Evolutionary conservation across 345 rosid species (phyloP), one percentile per base, ranked within the genome.

Genomic region (Stellera chamaejasme): DNA sequence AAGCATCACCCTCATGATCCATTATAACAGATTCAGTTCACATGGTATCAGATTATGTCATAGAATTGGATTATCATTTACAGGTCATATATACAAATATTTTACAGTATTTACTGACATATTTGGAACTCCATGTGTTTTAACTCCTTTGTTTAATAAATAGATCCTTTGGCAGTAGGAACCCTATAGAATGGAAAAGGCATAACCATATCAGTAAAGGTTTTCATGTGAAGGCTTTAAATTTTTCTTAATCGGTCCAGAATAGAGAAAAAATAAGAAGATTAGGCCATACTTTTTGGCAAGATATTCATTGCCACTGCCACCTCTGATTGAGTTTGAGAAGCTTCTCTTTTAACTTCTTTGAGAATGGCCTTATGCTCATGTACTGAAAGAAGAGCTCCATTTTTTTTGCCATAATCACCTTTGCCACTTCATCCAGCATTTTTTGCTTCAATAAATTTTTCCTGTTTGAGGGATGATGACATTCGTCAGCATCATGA

Each of bases 361-460:
- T 76, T 61, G 61, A 79, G 46, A 57, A 84, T 54, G 39, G 74
- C 79, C 10, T 68, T 67, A 65, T 62, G 80, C 71, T 85, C 78
- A 36, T 82, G 54, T 60, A 73, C 10, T 41, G 82, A 63, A 27
- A 77, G 42, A 6, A 79, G 72, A 72, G 63, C 79, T 62, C 75
- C 86, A 44, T 70, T 60, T 66, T 60, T 66, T 75, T 72, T 42
- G 69, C 75, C 43, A 62, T 66, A 56, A 72, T 63, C 25, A 78
- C 80, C 78, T 75, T 82, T 27, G 82, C 85, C 63, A 77, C 55
- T 72, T 82, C 87, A 75, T 72, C 77, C 43, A 66, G 70, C 62
- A 80, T 47, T 66, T 82, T 74, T 74, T 72, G 72, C 66, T 72
- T 79, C 60, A 85, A 60, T 1, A 13, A 48, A 69, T 70, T 78